phyloP scores from a whole-genome alignment of 2,329 filamentous ascomycete species.

The Trichophyton mentagrophytes region DNA sequence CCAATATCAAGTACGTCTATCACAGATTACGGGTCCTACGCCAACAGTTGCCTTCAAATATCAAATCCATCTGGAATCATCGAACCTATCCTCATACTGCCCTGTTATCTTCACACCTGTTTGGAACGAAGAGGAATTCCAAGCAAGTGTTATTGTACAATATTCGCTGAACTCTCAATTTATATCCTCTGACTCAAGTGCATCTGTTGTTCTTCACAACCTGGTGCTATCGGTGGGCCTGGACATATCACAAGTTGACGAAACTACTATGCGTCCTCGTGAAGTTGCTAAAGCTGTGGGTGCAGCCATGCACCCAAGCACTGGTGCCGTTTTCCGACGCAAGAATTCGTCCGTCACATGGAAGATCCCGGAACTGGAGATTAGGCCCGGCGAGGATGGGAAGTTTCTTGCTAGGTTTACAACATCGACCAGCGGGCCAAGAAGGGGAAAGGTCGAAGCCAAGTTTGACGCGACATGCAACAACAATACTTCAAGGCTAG shows the following conservation, averaged over 20 bases:
- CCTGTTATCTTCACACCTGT: constrained; percentile 60
- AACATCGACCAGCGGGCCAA: constrained; percentile 57
- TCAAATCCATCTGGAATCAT: constrained; percentile 60
- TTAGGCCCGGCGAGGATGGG: constrained; percentile 44
- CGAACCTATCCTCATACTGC: constrained; percentile 45
- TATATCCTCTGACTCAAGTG: constrained; percentile 26
- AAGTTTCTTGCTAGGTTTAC: constrained; percentile 76
- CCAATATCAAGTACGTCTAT: constrained; percentile 64
- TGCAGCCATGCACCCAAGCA: constrained; percentile 36
- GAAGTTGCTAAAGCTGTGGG: constrained; percentile 30
- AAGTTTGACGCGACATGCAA: constrained; percentile 58
- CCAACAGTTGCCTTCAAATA: constrained; percentile 79
- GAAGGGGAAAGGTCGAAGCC: constrained; percentile 66
- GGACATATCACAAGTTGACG: constrained; percentile 29
- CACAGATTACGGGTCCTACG: constrained; percentile 53
- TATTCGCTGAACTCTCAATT: constrained; percentile 73
- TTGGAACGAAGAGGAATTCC: constrained; percentile 75
- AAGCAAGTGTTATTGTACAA: constrained; percentile 72
- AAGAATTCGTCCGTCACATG: constrained; percentile 36
- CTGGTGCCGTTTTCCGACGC: constrained; percentile 33
- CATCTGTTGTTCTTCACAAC: constrained; percentile 54
- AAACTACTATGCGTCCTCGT: constrained; percentile 35
- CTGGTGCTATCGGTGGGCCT: constrained; percentile 54
- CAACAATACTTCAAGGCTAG: constrained; percentile 51
- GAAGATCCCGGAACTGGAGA: constrained; percentile 38